These are phyloP conservation scores for Pseudotulostoma volvatum DNA, from an alignment of 495 filamentous ascomycete genomes.

Conservation along the genomic window DNA sequence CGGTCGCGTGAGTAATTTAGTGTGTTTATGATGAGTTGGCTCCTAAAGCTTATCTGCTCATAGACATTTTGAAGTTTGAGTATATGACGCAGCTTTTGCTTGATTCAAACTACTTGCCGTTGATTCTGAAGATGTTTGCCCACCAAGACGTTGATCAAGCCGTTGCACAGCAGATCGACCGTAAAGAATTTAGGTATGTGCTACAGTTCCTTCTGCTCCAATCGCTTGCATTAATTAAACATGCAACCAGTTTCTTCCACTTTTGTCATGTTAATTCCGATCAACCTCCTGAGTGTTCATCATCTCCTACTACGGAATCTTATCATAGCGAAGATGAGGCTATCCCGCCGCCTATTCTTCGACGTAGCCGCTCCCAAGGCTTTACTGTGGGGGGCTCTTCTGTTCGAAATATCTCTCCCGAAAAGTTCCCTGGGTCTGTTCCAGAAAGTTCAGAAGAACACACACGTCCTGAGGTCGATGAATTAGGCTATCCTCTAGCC, in stretches of 20 bases:
- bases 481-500: constrained; percentile 58
- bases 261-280: constrained; percentile 55
- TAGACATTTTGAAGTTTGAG: constrained; percentile 90
- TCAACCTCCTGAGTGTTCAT: constrained; percentile 17
- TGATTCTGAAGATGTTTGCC: constrained; percentile 83
- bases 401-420: constrained; percentile 12
- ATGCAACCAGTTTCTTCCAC: constrained; percentile 60
- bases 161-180: constrained; percentile 72
- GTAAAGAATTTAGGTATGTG: constrained; percentile 61
- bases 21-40: too few species aligned
- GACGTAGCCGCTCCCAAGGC: constrained; percentile 23
- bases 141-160: constrained; percentile 80
- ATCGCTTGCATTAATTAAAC: constrained; percentile 4
- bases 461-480: constrained; percentile 66
- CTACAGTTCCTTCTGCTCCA: neutral
- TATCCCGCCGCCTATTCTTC: constrained; percentile 64
- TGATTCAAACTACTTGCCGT: constrained; percentile 83
- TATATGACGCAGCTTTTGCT: constrained; percentile 85
- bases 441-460: constrained; percentile 19
- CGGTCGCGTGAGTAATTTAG: constrained; percentile 80
- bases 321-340: constrained; percentile 49
- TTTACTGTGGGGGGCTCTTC: constrained; percentile 13
- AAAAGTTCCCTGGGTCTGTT: constrained; percentile 13
- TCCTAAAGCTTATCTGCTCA: constrained; percentile 14
- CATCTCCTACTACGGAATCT: constrained; percentile 16